Evolutionary conservation across 148 eudicot species (phyloP), one percentile per base, ranked within the genome.

Genomic region (Rhododendron kiyosumense): DNA sequence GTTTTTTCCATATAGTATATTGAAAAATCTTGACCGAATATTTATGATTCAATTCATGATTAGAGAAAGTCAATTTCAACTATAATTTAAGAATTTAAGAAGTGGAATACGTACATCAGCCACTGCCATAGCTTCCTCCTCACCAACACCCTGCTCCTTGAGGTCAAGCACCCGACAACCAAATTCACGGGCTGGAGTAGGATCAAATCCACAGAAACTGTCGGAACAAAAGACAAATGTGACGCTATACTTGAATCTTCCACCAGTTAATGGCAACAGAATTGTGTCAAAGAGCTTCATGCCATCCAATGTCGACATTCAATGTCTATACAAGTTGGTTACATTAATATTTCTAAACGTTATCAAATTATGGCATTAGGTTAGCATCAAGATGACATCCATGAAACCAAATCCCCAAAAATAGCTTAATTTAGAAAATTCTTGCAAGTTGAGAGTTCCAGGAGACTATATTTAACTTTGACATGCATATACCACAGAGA

Each of bases 121-220:
- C 20, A 92, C 92, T 52, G 95, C 91, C 46, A 95, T 88, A 85
- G 99, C 99, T 86, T 93, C 91, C 69, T 91, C 94, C 86, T 96
- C 95, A 28, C 79, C 79, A 12, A 92, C 94, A 65, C 97, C 98
- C 84, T 90, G 95, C 86, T 95, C 96, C 88, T 93, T 95, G 67
- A 96, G 77, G 87, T 96, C 97, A 57, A 96, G 94, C 67, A 96
- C 95, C 73, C 95, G 93, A 88, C 88, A 91, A 65, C 94, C 97
- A 89, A 91, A 95, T 77, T 90, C 83, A 86, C 96, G 94, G 4
- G 96, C 95, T 84, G 97, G 94, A 76, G 92, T 89, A 7, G 98
- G 94, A 57, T 90, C 86, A 86, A 93, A 95, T 83, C 91, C 89
- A 85, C 81, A 83, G 45, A 94, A 75, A 87, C 99, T 96, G 93